These are phyloP conservation scores for Amylostereum chailletii DNA, from an alignment of 1,284 basidiomycete genomes.

Conservation along the genomic window DNA sequence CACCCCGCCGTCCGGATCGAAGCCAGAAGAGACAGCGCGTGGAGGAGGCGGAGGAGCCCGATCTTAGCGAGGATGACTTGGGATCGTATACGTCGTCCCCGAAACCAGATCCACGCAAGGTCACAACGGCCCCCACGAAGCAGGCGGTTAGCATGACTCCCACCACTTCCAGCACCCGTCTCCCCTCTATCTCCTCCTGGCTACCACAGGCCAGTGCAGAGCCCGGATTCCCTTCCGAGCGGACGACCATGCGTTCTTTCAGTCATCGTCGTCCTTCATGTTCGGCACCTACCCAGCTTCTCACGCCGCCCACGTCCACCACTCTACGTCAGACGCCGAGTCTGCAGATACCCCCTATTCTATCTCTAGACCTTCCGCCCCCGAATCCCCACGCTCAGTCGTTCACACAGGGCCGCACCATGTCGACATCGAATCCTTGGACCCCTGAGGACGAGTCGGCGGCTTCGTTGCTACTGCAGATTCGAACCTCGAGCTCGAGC, in stretches of 20 bases:
- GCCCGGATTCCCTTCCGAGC: slow-evolving; percentile 19
- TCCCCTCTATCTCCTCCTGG: slow-evolving; percentile 41
- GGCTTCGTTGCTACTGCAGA: slow-evolving; percentile 57
- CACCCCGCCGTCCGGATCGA: slow-evolving; percentile 12
- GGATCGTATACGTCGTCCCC: background rate
- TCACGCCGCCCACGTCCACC: slow-evolving; percentile 35
- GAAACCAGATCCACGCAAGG: no score
- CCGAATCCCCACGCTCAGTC: slow-evolving; percentile 6
- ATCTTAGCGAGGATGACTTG: background rate
- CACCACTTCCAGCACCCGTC: slow-evolving; percentile 22
- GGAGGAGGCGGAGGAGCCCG: slow-evolving; percentile 1
- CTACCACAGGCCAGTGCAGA: slow-evolving; percentile 28
- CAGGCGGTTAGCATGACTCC: no score
- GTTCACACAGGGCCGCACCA: background rate
- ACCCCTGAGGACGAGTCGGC: slow-evolving; percentile 65
- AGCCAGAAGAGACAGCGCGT: slow-evolving; percentile 5
- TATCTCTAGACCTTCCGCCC: slow-evolving; percentile 10
- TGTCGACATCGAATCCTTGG: slow-evolving; percentile 27
- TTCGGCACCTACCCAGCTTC: slow-evolving; percentile 26
- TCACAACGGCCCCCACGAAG: no score
- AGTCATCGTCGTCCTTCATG: slow-evolving; percentile 3
- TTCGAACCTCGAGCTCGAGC: slow-evolving; percentile 31
- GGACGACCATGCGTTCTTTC: slow-evolving; percentile 2
- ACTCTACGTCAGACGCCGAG: slow-evolving; percentile 8
- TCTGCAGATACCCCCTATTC: slow-evolving; percentile 11